Percentiles rank a stretch among this genome's conserved stretches.
Evolutionary conservation across 139 green algal genomes (phyloP).

Genomic region (Limnomonas spitsbergensis): DNA sequence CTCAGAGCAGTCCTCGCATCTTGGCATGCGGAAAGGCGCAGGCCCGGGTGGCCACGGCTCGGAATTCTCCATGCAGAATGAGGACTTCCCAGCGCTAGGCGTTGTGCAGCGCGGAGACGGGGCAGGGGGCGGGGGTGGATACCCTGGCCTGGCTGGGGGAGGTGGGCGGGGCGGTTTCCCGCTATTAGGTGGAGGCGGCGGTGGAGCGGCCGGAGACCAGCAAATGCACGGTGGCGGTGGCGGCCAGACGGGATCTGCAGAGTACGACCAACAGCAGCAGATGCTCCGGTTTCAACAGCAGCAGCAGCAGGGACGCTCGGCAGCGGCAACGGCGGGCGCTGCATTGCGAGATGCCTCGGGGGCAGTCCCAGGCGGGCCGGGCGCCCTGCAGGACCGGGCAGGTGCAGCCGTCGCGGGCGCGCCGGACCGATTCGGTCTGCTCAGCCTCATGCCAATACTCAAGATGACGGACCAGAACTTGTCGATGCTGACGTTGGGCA

Average conservation of each 20-base stretch:
- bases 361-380: not conserved
- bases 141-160: not conserved
- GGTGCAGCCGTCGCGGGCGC: not conserved
- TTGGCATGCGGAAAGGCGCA: slow-evolving; percentile 3
- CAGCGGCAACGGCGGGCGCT: not conserved
- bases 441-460: slow-evolving; percentile 91
- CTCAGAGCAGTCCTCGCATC: not conserved
- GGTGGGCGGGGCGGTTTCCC: not conserved
- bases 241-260: not conserved
- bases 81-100: slow-evolving; percentile 41
- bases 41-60: not conserved
- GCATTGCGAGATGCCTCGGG: not conserved
- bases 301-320: slow-evolving; percentile 23
- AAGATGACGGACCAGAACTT: slow-evolving; percentile 89
- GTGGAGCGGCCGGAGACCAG: not conserved
- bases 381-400: not conserved
- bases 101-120: not conserved
- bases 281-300: slow-evolving; percentile 27
- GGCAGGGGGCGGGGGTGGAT: not conserved
- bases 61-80: slow-evolving; percentile 29
- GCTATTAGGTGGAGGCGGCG: not conserved
- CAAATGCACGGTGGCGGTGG: not conserved
- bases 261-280: slow-evolving; percentile 16
- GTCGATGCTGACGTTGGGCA: slow-evolving; percentile 92
- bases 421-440: slow-evolving; percentile 82